These are phyloP conservation scores for Decorospora gaudefroyi DNA, from an alignment of 2,329 filamentous ascomycete species.

Conservation along the genomic window DNA sequence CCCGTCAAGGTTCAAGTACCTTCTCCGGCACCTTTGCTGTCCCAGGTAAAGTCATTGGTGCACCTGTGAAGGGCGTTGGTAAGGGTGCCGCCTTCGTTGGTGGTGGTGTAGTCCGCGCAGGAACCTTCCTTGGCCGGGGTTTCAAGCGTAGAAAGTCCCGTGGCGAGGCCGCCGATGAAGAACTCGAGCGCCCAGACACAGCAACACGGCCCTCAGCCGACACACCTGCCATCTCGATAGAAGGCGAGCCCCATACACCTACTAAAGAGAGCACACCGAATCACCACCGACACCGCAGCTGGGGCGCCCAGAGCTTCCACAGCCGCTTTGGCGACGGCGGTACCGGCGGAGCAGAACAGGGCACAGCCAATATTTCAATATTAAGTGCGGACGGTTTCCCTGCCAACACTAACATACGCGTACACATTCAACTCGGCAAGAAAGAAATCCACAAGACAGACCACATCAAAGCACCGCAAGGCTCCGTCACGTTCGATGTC, in stretches of 20 bases:
- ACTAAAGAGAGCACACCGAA: constrained; percentile 19
- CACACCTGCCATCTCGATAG: constrained; percentile 41
- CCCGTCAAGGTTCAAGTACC: constrained; percentile 86
- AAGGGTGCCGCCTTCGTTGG: constrained; percentile 73
- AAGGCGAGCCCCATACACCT: constrained; percentile 23
- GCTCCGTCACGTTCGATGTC: constrained; percentile 56
- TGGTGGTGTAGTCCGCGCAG: constrained; percentile 83
- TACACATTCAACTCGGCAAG: constrained; percentile 67
- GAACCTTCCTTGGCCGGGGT: constrained; percentile 85
- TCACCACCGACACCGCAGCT: constrained; percentile 44
- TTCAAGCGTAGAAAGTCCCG: constrained; percentile 73
- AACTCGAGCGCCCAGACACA: constrained; percentile 52
- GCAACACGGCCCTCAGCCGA: constrained; percentile 41
- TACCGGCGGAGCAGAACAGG: constrained; percentile 62
- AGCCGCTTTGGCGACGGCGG: constrained; percentile 42
- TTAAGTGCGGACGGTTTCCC: constrained; percentile 80
- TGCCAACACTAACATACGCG: constrained; percentile 74
- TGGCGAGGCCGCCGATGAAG: constrained; percentile 49
- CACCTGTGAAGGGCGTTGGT: constrained; percentile 89
- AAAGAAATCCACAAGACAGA: constrained; percentile 93
- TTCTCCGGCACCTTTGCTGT: constrained; percentile 88
- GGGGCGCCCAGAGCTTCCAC: constrained; percentile 50
- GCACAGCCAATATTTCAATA: constrained; percentile 79
- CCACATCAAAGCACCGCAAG: constrained; percentile 73
- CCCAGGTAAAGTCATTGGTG: constrained; percentile 88